Evolutionary conservation across 2,329 filamentous ascomycete species (phyloP), one percentile per base, ranked within the genome.

Genomic region (Diaporthe nobilis): DNA sequence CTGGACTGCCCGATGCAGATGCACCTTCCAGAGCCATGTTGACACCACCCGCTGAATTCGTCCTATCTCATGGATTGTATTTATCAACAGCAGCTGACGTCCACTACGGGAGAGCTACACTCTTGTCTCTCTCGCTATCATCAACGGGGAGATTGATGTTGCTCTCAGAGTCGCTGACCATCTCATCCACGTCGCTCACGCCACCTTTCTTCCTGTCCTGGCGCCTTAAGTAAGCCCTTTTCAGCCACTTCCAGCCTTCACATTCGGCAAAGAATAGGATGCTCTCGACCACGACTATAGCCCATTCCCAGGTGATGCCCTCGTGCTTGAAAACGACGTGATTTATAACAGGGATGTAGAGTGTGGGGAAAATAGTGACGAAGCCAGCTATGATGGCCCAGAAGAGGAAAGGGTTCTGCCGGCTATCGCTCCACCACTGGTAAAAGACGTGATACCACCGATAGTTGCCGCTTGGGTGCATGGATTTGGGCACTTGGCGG

Each of bases 1-100:
- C 47, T 68, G 65, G 3, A 20, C 63, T 47, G 44, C 37, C 31
- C 63, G 17, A 44, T 68, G 63, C 63, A 68, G 47, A 44, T 28
- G 17, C 34, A 44, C 28, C n/a, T 47, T 49, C 89, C 42, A 90
- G 85, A 42, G 34, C 34, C 8, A 37, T 10, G 34, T 37, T 10
- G 34, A 37, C 34, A 37, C 10, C 34, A 37, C 34, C 34, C 8
- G 34, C 34, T 37, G 34, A 10, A 37, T 3, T 37, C 34, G 34
- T 10, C 34, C 34, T 1, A 37, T 37, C 34, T 37, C 34, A 37
- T 37, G 34, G 34, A 37, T 37, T 37, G 34, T 37, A 37, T 37
- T 37, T 37, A 37, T 37, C 34, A 37, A 37, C 1, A 37, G 34
- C 10, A 37, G 34, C 34, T 37, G 34, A 37, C 34, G 34, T 37